phyloP scores from a whole-genome alignment of 495 filamentous ascomycete species.

The Achaetomiella virescens region DNA sequence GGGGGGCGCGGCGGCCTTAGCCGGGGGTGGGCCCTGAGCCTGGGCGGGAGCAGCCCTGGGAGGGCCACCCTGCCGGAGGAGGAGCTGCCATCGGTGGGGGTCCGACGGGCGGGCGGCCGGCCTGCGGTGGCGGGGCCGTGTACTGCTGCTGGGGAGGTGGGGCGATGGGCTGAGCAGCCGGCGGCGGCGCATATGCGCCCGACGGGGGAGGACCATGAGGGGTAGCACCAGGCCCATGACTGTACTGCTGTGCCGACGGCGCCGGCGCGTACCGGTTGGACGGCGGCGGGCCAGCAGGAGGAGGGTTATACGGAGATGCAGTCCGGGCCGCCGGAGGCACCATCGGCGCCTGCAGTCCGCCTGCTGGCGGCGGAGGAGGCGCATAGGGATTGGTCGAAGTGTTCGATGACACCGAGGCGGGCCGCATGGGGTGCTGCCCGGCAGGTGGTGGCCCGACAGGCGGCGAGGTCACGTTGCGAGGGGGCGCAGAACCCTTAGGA shows the following conservation, averaged over 20 bases:
- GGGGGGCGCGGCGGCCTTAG: constrained; percentile 39
- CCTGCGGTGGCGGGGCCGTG: constrained; percentile 30
- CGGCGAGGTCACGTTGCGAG: constrained; percentile 47
- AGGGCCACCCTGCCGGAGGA: constrained; percentile 41
- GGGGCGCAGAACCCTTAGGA: constrained; percentile 49
- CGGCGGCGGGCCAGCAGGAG: constrained; percentile 65
- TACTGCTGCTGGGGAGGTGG: constrained; percentile 30
- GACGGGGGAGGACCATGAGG: constrained; percentile 36
- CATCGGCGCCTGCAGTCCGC: constrained; percentile 36
- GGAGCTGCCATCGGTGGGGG: constrained; percentile 42
- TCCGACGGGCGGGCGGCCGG: constrained; percentile 27
- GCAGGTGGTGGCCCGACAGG: constrained; percentile 44
- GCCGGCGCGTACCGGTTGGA: constrained; percentile 83
- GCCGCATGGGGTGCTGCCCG: constrained; percentile 45
- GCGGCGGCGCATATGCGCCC: constrained; percentile 56
- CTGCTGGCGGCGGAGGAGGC: constrained; percentile 46
- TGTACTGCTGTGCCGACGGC: constrained; percentile 53
- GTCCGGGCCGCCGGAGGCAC: constrained; percentile 59
- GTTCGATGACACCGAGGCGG: constrained; percentile 60
- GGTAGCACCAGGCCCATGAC: constrained; percentile 28
- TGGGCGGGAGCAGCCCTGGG: constrained; percentile 25
- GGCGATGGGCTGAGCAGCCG: constrained; percentile 19
- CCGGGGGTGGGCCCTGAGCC: constrained; percentile 41
- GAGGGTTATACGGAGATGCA: constrained; percentile 82
- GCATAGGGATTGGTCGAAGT: constrained; percentile 68